phyloP scores from a whole-genome alignment of 805 yeast species.

The Zygosaccharomyces rouxii region DNA sequence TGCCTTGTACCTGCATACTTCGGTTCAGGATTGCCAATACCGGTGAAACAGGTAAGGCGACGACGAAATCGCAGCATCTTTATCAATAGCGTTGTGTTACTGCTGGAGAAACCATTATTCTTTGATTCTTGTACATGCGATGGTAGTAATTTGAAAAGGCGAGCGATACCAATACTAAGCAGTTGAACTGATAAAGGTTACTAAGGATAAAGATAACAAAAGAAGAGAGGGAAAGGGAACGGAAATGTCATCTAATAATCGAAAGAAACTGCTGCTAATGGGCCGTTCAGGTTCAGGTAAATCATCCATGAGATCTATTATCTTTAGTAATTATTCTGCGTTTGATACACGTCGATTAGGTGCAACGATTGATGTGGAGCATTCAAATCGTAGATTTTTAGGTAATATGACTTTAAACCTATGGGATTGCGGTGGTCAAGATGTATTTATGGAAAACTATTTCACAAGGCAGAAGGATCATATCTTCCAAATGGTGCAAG shows the following conservation, averaged over 20 bases:
- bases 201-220: slow-evolving; percentile 13
- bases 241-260: slow-evolving; percentile 34
- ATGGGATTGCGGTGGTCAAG: slow-evolving; percentile 99
- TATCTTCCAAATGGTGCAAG: slow-evolving; percentile 93
- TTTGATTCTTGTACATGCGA: neutral
- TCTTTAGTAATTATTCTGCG: slow-evolving; percentile 93
- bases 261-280: slow-evolving; percentile 63
- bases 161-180: slow-evolving; percentile 16
- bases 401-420: slow-evolving; percentile 93
- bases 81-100: neutral
- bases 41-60: slow-evolving; percentile 24
- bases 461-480: slow-evolving; percentile 84
- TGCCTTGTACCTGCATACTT: slow-evolving; percentile 62
- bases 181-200: neutral
- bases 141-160: neutral
- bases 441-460: slow-evolving; percentile 92
- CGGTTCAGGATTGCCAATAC: slow-evolving; percentile 72
- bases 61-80: neutral
- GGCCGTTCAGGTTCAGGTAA: slow-evolving; percentile 98
- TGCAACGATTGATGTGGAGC: slow-evolving; percentile 98
- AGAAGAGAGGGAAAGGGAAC: neutral
- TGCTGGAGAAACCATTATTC: neutral
- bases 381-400: slow-evolving; percentile 84
- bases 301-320: slow-evolving; percentile 94
- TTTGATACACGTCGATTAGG: slow-evolving; percentile 93